phyloP scores from a whole-genome alignment of 2,329 filamentous ascomycete genomes.

The Ceratocystis colombiana region DNA sequence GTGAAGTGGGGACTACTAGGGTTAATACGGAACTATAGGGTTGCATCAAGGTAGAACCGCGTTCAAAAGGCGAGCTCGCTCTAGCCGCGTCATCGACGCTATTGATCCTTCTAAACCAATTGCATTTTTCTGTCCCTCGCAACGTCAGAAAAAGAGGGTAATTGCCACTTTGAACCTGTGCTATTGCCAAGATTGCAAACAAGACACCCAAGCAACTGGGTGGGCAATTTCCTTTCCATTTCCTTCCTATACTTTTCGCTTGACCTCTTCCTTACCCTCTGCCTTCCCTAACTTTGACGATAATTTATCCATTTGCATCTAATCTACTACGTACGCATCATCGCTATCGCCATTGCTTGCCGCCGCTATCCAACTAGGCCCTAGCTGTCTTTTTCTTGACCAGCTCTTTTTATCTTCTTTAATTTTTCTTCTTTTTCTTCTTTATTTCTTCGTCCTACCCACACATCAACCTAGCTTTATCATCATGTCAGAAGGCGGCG shows the following conservation, averaged over 20 bases:
- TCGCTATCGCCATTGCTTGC: no score
- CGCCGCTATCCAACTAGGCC: no score
- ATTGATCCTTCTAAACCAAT: conserved; percentile 2
- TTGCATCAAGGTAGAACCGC: not conserved
- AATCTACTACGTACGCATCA: no score
- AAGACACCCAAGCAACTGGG: not conserved
- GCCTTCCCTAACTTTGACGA: no score
- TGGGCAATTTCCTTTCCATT: no score
- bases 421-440: not conserved
- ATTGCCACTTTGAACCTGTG: conserved; percentile 13
- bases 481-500: conserved; percentile 26
- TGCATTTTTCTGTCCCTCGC: not conserved
- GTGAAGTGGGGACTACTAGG: not conserved
- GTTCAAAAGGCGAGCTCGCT: not conserved
- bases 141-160: not conserved
- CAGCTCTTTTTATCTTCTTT: not conserved
- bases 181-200: conserved; percentile 2
- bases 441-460: conserved; percentile 5
- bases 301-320: no score
- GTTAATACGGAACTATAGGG: not conserved
- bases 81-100: conserved; percentile 14
- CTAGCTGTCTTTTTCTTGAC: no score
- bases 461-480: conserved; percentile 5
- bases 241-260: no score
- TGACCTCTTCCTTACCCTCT: no score